phyloP scores from a whole-genome alignment of 2,329 filamentous ascomycete genomes.

The Botrytis tulipae region DNA sequence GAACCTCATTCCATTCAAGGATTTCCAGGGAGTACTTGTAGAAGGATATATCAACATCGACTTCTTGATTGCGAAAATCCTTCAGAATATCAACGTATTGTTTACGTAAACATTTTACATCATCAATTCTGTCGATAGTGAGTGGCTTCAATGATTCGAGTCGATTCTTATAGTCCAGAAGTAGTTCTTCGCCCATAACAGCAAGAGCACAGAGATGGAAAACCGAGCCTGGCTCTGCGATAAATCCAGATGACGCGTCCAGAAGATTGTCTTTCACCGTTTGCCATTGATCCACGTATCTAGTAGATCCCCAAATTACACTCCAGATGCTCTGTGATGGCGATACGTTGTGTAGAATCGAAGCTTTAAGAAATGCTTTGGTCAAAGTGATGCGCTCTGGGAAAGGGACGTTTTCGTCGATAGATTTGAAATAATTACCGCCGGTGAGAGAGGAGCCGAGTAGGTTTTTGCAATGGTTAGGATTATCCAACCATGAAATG shows the following conservation, averaged over 20 bases:
- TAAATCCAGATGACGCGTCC: slow-evolving; percentile 19
- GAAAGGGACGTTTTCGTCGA: slow-evolving; percentile 26
- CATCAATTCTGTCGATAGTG: neutral
- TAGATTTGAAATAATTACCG: slow-evolving; percentile 27
- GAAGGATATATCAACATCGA: slow-evolving; percentile 24
- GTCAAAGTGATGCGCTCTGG: slow-evolving; percentile 26
- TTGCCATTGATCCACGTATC: slow-evolving; percentile 25
- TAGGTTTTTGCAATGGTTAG: slow-evolving; percentile 17
- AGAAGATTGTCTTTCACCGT: slow-evolving; percentile 24
- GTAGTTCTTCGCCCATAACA: slow-evolving; percentile 27
- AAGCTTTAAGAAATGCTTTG: slow-evolving; percentile 27
- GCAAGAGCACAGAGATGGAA: slow-evolving; percentile 28
- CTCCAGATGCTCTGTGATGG: slow-evolving; percentile 17
- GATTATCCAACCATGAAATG: slow-evolving; percentile 23
- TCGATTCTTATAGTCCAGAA: slow-evolving; percentile 21
- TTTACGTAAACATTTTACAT: slow-evolving; percentile 13
- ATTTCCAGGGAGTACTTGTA: slow-evolving; percentile 30
- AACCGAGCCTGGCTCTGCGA: slow-evolving; percentile 20
- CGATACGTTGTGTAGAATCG: slow-evolving; percentile 6
- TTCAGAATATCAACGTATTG: slow-evolving; percentile 27
- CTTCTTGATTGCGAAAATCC: slow-evolving; percentile 24
- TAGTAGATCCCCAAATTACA: slow-evolving; percentile 17
- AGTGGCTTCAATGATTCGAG: slow-evolving; percentile 4
- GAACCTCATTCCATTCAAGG: slow-evolving; percentile 22
- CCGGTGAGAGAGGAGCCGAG: slow-evolving; percentile 17